Evolutionary conservation across 805 yeast species (phyloP), one percentile per base, ranked within the genome.

Genomic region (Yarrowia yakushimensis): DNA sequence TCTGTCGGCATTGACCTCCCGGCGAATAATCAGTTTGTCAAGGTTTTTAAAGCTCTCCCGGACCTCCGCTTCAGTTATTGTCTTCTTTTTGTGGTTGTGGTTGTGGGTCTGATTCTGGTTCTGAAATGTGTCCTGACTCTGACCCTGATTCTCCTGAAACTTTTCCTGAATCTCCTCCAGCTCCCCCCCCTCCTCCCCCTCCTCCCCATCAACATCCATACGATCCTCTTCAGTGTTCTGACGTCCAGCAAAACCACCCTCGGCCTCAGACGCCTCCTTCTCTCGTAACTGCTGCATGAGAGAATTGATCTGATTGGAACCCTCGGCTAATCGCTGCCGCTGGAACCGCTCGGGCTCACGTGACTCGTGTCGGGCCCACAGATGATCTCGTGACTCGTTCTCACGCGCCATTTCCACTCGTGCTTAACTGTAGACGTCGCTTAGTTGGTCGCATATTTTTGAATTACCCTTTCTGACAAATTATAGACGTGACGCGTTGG

Each of bases 261-360:
- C 52, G 10, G 36, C 36, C 23, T 45, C 52, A 12, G 36, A 17
- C 36, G 11, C 9, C n/a, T 48, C 57, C n/a, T n/a, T 23, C 30
- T 33, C 13, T 6, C 28, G 18, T 3, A 48, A n/a, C 22, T 23
- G 42, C 22, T n/a, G 4, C 57, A 48, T 48, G 7, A 48, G 9
- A 17, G 23, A 10, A 22, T 23, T 23, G 41, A 48, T 48, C 12
- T n/a, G 11, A 6, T 4, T 12, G 3, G 28, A 8, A 9, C 57
- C 57, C 17, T 48, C 41, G 17, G 33, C 57, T 31, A 48, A 22
- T 2, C 57, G 28, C 23, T 48, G 57, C 2, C 57, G 41, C 22
- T 48, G 57, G 41, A 33, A 48, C 57, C 57, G 41, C 6, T 48
- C 57, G 7, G 55, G 55, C 23, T 33, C 23, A n/a, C n/a, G n/a